Evolutionary conservation across 441 rosid genomes (phyloP).

Genomic region (Dalechampia spathulata): DNA sequence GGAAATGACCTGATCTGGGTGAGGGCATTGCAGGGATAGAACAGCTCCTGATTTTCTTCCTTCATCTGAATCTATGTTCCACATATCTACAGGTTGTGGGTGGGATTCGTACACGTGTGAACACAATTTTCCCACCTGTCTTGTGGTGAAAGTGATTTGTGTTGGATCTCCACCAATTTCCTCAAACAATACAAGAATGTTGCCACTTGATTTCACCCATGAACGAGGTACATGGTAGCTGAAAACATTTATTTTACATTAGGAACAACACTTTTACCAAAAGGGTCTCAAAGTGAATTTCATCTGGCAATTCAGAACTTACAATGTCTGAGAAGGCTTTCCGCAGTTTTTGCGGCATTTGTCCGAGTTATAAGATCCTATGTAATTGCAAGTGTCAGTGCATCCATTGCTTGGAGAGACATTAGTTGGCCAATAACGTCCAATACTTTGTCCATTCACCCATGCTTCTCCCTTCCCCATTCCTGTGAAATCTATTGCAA

Average conservation of each 20-base stretch:
- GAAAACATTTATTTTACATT: slow-evolving; percentile 12
- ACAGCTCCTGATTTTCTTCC: slow-evolving; percentile 34
- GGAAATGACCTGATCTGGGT: slow-evolving; percentile 64
- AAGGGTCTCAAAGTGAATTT: not conserved
- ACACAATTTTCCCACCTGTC: slow-evolving; percentile 50
- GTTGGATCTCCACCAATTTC: slow-evolving; percentile 94
- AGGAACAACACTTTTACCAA: not conserved
- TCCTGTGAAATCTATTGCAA: slow-evolving; percentile 81
- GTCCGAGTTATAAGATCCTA: slow-evolving; percentile 52
- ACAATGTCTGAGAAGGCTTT: slow-evolving; percentile 87
- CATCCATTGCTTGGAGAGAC: slow-evolving; percentile 48
- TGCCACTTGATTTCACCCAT: slow-evolving; percentile 69
- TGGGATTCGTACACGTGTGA: slow-evolving; percentile 66
- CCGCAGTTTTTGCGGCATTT: slow-evolving; percentile 90
- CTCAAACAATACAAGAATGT: slow-evolving; percentile 80
- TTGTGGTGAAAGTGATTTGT: slow-evolving; percentile 47
- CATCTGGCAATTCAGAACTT: slow-evolving; percentile 25
- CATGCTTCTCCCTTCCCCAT: slow-evolving; percentile 96
- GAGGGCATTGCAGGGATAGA: slow-evolving; percentile 52
- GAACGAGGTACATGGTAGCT: slow-evolving; percentile 97
- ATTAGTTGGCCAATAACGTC: slow-evolving; percentile 90
- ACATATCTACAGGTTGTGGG: slow-evolving; percentile 63
- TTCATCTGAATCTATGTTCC: slow-evolving; percentile 46
- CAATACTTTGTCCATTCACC: slow-evolving; percentile 96
- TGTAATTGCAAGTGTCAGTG: slow-evolving; percentile 58